Evolutionary conservation across 495 filamentous ascomycete species (phyloP).

Genomic region (Penicillium odoratum): DNA sequence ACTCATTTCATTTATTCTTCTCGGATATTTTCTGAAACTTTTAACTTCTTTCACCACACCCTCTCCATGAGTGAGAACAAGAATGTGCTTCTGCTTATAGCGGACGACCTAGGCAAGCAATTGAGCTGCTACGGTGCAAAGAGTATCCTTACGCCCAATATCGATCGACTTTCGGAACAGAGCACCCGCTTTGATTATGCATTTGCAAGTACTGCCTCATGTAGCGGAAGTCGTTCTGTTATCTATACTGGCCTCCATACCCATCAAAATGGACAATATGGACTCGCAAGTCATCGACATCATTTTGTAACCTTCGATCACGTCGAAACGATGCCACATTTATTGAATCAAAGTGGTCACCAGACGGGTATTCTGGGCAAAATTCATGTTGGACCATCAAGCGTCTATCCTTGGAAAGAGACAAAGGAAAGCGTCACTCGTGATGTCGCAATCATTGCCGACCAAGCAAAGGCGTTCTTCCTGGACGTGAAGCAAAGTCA

Average conservation of each 20-base stretch:
- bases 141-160: conserved; percentile 34
- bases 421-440: conserved; percentile 33
- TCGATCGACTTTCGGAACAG: conserved; percentile 37
- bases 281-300: conserved; percentile 24
- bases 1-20: not conserved
- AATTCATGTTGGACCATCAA: conserved; percentile 40
- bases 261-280: conserved; percentile 48
- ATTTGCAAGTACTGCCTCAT: conserved; percentile 45
- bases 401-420: conserved; percentile 39
- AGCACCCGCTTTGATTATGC: conserved; percentile 37
- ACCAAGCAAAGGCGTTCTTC: conserved; percentile 35
- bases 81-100: conserved; percentile 43
- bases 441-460: conserved; percentile 34
- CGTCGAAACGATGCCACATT: conserved; percentile 33
- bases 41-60: too few species aligned
- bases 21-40: not conserved
- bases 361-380: conserved; percentile 44
- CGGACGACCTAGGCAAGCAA: conserved; percentile 44
- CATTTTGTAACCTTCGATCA: conserved; percentile 42
- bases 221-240: conserved; percentile 38
- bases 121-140: conserved; percentile 40
- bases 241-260: conserved; percentile 50
- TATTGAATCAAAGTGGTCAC: conserved; percentile 34
- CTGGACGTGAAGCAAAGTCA: conserved; percentile 20
- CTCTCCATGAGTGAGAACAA: conserved; percentile 2